phyloP scores from a whole-genome alignment of 345 rosid species.

The Brassica rapa region DNA sequence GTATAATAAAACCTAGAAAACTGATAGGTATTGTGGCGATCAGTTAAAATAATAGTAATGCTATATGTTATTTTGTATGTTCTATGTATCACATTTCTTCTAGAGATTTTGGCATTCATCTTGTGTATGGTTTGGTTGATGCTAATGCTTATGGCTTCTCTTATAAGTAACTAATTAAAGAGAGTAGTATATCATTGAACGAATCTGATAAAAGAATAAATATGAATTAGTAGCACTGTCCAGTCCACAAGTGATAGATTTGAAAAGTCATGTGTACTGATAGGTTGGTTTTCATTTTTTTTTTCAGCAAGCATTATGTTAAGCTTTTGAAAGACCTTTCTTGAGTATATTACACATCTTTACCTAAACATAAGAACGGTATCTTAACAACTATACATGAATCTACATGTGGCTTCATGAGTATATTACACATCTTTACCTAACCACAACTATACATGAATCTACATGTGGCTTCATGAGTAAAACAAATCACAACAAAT shows the following conservation, averaged over 20 bases:
- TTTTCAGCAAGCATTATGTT: background rate
- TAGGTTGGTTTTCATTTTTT: background rate
- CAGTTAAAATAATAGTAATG: background rate
- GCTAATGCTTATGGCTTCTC: background rate
- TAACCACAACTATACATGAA: background rate
- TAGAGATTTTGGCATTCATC: background rate
- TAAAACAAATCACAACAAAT: background rate
- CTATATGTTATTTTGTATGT: background rate
- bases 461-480: background rate
- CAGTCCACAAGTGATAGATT: background rate
- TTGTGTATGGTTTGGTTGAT: conserved; percentile 3
- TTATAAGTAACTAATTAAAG: background rate
- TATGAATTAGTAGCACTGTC: background rate
- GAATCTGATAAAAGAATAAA: background rate
- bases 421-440: background rate
- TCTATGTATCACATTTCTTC: background rate
- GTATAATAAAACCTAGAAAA: conserved; percentile 14
- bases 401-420: background rate
- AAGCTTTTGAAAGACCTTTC: background rate
- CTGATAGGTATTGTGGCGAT: conserved; percentile 8
- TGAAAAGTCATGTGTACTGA: background rate
- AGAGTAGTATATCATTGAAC: background rate
- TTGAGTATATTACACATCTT: background rate
- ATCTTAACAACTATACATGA: background rate
- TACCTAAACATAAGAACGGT: background rate